Percentiles rank a stretch among this genome's conserved stretches.
These are phyloP conservation scores for Umbelopsis sp. DNA, from an alignment of 192 early-diverging fungal species.

Conservation along the genomic window DNA sequence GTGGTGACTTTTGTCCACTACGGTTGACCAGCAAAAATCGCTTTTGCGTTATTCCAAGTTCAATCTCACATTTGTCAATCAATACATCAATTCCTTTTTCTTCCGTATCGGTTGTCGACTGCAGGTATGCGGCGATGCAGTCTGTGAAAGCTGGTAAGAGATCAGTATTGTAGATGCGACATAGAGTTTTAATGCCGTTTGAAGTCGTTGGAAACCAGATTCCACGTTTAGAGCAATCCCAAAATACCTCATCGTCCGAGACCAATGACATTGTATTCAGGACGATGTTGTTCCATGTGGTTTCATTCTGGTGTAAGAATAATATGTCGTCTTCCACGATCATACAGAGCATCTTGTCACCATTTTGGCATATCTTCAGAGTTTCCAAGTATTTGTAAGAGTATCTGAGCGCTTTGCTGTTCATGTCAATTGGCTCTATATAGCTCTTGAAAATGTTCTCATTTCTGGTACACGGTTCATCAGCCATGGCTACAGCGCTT, in stretches of 20 bases:
- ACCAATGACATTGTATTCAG: background rate
- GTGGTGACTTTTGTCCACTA: background rate
- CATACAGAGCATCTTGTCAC: conserved; percentile 15
- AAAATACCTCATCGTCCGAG: background rate
- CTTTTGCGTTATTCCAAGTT: background rate
- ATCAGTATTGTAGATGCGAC: background rate
- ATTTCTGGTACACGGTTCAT: background rate
- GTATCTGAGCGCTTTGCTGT: background rate
- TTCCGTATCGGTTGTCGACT: background rate
- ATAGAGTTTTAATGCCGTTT: background rate
- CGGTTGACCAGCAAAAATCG: conserved; percentile 6
- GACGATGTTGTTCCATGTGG: background rate
- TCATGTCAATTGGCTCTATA: background rate
- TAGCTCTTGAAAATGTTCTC: background rate
- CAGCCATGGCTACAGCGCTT: background rate
- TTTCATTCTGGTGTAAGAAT: conserved; percentile 3
- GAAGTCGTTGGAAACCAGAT: background rate
- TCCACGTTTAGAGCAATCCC: background rate
- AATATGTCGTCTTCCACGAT: background rate
- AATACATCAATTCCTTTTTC: background rate
- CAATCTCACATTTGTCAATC: background rate
- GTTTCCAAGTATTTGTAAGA: conserved; percentile 6
- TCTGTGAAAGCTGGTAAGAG: background rate
- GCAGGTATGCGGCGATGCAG: background rate
- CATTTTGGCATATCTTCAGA: background rate